Conservation (phyloP, 306 rosid genomes). For the Vigna reflexopilosa region DNA sequence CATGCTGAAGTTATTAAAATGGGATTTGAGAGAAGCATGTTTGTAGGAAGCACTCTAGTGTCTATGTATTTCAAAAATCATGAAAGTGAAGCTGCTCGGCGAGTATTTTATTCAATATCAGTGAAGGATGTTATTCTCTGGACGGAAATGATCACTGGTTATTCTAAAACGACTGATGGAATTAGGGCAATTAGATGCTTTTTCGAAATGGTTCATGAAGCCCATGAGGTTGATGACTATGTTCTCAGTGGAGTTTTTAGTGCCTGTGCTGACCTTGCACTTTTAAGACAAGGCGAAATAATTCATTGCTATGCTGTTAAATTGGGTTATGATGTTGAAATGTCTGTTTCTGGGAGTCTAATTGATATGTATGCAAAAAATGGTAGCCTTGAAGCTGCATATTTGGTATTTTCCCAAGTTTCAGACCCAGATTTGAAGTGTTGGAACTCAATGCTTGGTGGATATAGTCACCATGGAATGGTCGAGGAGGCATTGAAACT, state of each 20-base stretch:
- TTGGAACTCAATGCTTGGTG: slow-evolving; percentile 93
- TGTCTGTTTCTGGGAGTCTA: slow-evolving; percentile 81
- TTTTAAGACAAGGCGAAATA: slow-evolving; percentile 79
- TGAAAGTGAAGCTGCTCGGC: slow-evolving; percentile 62
- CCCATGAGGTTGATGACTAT: slow-evolving; percentile 60
- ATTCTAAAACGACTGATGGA: slow-evolving; percentile 64
- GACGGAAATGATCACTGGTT: slow-evolving; percentile 84
- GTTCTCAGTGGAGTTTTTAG: slow-evolving; percentile 76
- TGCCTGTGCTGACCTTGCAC: slow-evolving; percentile 78
- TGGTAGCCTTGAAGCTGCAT: slow-evolving; percentile 68
- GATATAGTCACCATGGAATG: slow-evolving; percentile 86
- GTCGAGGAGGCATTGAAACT: slow-evolving; percentile 67
- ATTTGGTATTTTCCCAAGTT: slow-evolving; percentile 61
- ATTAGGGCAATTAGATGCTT: slow-evolving; percentile 62
- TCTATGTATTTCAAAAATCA: slow-evolving; percentile 76
- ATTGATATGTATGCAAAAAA: slow-evolving; percentile 89
- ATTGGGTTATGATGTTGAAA: slow-evolving; percentile 65
- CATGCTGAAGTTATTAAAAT: slow-evolving; percentile 69
- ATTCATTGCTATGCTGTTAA: slow-evolving; percentile 74
- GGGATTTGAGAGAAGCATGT: slow-evolving; percentile 64
- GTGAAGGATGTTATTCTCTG: slow-evolving; percentile 80
- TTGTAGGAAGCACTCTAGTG: slow-evolving; percentile 76
- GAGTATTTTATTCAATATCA: slow-evolving; percentile 56
- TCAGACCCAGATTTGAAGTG: slow-evolving; percentile 75
- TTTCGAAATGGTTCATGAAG: slow-evolving; percentile 63